These are phyloP conservation scores for Marasmius tenuissimus DNA, from an alignment of 1,284 basidiomycete genomes.

Conservation along the genomic window DNA sequence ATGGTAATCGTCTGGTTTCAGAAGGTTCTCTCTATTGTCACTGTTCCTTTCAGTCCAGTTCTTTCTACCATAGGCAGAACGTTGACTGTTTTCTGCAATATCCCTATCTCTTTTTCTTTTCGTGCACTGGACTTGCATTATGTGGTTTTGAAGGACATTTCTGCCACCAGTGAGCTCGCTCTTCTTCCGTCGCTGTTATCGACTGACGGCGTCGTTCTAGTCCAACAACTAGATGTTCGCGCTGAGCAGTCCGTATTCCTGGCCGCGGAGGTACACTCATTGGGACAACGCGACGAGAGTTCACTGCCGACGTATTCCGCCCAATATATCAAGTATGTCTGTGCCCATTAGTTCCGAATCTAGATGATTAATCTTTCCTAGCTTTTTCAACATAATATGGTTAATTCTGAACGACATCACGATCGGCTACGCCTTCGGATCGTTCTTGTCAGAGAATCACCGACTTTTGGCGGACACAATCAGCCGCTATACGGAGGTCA, in stretches of 20 bases:
- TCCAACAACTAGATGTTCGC: slow-evolving; percentile 50
- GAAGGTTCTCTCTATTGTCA: neutral
- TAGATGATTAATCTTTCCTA: slow-evolving; percentile 29
- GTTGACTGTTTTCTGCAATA: slow-evolving; percentile 4
- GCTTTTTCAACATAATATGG: slow-evolving; percentile 93
- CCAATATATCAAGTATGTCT: slow-evolving; percentile 58
- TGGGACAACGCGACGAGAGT: slow-evolving; percentile 30
- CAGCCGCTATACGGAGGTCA: slow-evolving; percentile 43
- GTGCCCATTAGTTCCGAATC: neutral
- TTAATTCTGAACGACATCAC: slow-evolving; percentile 89
- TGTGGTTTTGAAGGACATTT: slow-evolving; percentile 34
- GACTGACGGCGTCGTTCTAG: slow-evolving; percentile 24
- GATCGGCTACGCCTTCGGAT: slow-evolving; percentile 71
- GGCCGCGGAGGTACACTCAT: slow-evolving; percentile 31
- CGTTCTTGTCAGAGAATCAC: slow-evolving; percentile 68
- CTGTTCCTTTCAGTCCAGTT: neutral
- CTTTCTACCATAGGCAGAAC: slow-evolving; percentile 1
- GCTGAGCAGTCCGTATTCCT: slow-evolving; percentile 44
- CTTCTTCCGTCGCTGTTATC: neutral
- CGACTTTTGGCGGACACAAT: slow-evolving; percentile 37
- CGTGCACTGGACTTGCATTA: slow-evolving; percentile 2
- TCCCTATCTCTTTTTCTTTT: slow-evolving; percentile 2
- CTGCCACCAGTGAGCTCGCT: slow-evolving; percentile 31
- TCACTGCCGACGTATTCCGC: slow-evolving; percentile 37
- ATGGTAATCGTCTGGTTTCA: neutral